A percentile compares a stretch with the other conserved stretches of the same genome.
Evolutionary conservation across 306 rosid genomes (phyloP).

Genomic region (Medicago truncatula): MtrunA17r5.0-ANR NC_053045.1:37686501-37687000

Average conservation of each 20-base stretch:
- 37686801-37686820: background rate
- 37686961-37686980: background rate
- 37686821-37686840: background rate
- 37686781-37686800: background rate
- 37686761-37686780: background rate
- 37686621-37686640: background rate
- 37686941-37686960: slow-evolving; percentile 26
- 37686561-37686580: background rate
- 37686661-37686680: slow-evolving; percentile 12
- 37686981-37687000: background rate
- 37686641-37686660: background rate
- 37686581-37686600: background rate
- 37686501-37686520: background rate
- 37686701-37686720: slow-evolving; percentile 22
- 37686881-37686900: background rate
- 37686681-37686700: background rate
- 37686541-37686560: slow-evolving; percentile 15
- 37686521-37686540: background rate
- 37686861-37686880: background rate
- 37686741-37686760: background rate
- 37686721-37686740: no score
- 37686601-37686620: slow-evolving; percentile 5
- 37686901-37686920: background rate
- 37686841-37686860: background rate
- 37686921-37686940: slow-evolving; percentile 11